Evolutionary conservation across 2,329 filamentous ascomycete species (phyloP).

Genomic region (Alternaria longipes): DNA sequence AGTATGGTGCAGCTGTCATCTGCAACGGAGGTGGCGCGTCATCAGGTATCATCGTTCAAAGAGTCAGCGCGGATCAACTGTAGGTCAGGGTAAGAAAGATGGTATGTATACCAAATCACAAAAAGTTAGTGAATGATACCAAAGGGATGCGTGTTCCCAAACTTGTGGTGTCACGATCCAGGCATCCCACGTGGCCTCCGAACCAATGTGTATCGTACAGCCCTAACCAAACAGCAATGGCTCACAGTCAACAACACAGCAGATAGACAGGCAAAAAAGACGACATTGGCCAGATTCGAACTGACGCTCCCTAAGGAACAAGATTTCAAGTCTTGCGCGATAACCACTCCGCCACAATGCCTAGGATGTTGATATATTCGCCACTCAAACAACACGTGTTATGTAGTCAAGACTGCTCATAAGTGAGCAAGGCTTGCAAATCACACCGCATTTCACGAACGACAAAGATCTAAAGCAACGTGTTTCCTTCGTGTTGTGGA

Average conservation of each 20-base stretch:
- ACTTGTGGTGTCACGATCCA: not conserved
- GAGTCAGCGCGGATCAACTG: conserved; percentile 57
- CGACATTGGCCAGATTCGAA: conserved; percentile 50
- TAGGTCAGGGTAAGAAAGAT: conserved; percentile 12
- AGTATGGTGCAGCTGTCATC: conserved; percentile 95
- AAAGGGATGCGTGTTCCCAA: not conserved
- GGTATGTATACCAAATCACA: not conserved
- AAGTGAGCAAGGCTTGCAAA: no score
- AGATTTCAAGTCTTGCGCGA: conserved; percentile 53
- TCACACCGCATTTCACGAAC: not conserved
- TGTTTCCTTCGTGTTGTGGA: not conserved
- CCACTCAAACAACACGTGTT: not conserved
- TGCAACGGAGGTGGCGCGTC: conserved; percentile 97
- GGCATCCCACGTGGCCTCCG: not conserved
- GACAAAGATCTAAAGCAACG: not conserved
- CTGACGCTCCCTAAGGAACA: conserved; percentile 49
- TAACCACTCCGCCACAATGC: conserved; percentile 51
- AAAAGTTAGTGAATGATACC: not conserved
- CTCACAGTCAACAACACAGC: not conserved
- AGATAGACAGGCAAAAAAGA: conserved; percentile 6
- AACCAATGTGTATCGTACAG: not conserved
- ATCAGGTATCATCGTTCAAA: conserved; percentile 90
- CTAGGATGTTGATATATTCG: conserved; percentile 1
- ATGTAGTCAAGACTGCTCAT: not conserved
- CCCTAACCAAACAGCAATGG: not conserved